Base-by-base conservation (phyloP, 441 rosid species). In the Gossypium schwendimanii region DNA sequence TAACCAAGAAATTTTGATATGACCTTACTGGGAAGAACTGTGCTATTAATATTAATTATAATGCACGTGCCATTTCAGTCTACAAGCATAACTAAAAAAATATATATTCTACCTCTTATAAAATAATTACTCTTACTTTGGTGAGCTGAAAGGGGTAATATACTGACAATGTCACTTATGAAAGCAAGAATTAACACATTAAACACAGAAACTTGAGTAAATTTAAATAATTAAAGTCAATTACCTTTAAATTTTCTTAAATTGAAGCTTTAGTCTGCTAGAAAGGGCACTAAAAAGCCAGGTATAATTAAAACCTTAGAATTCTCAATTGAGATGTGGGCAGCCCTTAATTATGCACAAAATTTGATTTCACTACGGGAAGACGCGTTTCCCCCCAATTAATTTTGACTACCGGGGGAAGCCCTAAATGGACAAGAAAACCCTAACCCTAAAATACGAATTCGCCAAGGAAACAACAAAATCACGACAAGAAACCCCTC, bases 391-490 rank as follows among this genome's bases (percentile, higher is more conserved):
- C 8, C 76, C 85, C 76, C 76, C 18, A 79, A 74, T 52, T 31
- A 74, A 81, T 76, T 33, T 76, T 41, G 63, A 49, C 69, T 11
- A 66, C 47, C 58, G 1, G 33, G 59, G 58, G 47, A 81, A 75
- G 31, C 74, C 83, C 82, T 59, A 76, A 79, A 55, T 59, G 62
- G 23, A 17, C 2, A 5, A 9, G 18, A 21, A 73, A 86, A 76
- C 92, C 92, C 93, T 87, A 91, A 84, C 89, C 91, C 92, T 89
- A 87, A 79, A 71, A 69, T 77, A 63, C 6, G 47, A 73, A 80
- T 79, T 76, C 15, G 64, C 53, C 3, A n/a, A 74, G 36, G 4
- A 39, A 23, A 75, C 21, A 67, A 20, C 50, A 26, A 78, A 84
- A 75, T 86, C 57, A 58, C 39, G 4, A 17, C 60, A 24, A 8